These are phyloP conservation scores for Aphanomyces stellatus DNA, from an alignment of 352 stramenopile species.

Conservation along the genomic window DNA sequence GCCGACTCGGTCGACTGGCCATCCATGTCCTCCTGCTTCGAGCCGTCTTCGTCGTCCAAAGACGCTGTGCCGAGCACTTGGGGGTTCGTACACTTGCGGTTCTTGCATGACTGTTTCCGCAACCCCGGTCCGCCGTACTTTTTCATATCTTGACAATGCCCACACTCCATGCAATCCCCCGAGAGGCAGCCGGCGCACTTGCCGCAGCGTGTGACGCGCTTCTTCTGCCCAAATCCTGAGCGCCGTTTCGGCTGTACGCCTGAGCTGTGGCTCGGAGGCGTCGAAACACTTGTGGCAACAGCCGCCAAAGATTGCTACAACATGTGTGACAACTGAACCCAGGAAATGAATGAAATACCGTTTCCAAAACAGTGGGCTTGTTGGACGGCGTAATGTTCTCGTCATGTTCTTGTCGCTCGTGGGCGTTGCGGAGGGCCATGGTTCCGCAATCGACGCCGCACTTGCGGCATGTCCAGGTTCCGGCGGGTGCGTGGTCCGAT, in stretches of 20 bases:
- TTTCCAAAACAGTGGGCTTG: constrained; percentile 3
- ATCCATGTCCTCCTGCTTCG: constrained; percentile 27
- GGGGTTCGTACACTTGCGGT: constrained; percentile 72
- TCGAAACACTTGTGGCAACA: too few species aligned
- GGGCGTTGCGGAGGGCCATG: constrained; percentile 19
- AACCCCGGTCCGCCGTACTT: constrained; percentile 81
- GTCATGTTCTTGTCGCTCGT: constrained; percentile 20
- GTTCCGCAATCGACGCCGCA: constrained; percentile 17
- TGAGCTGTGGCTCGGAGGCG: too few species aligned
- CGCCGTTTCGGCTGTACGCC: too few species aligned
- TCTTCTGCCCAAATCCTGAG: constrained; percentile 20
- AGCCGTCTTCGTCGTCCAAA: constrained; percentile 26
- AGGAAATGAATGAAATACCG: background rate
- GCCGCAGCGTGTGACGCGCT: constrained; percentile 68
- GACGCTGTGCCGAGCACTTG: constrained; percentile 22
- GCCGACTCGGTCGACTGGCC: constrained; percentile 25
- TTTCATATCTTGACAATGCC: constrained; percentile 85
- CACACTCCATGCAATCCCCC: constrained; percentile 80
- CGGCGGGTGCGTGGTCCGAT: constrained; percentile 13
- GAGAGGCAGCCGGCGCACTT: constrained; percentile 67
- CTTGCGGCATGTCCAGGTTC: constrained; percentile 20
- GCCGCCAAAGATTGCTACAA: too few species aligned
- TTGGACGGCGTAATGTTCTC: constrained; percentile 16
- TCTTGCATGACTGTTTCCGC: constrained; percentile 83
- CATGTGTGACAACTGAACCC: too few species aligned